Conservation (phyloP, 345 rosid genomes). For the Salix brachista region DNA sequence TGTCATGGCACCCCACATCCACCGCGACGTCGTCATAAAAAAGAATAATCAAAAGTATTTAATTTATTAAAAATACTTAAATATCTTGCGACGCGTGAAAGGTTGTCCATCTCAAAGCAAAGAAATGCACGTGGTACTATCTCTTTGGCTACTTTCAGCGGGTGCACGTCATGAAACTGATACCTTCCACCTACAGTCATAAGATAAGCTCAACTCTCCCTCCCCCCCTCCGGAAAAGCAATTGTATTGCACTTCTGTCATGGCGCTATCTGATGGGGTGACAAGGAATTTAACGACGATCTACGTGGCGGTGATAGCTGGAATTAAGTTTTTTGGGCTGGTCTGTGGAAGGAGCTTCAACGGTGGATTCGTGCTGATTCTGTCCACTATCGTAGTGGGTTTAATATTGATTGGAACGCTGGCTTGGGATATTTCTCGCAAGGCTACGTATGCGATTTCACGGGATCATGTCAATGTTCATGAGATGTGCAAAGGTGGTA, state of each 20-base stretch:
- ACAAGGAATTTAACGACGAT: conserved; percentile 75
- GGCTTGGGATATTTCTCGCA: conserved; percentile 84
- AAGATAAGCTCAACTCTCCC: conserved; percentile 18
- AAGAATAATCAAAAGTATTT: neutral
- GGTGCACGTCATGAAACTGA: neutral
- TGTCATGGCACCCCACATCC: neutral
- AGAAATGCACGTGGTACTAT: conserved; percentile 6
- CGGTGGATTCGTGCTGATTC: conserved; percentile 61
- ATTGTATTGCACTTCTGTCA: neutral
- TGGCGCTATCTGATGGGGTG: conserved; percentile 86
- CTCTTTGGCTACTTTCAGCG: conserved; percentile 14
- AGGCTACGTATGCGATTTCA: conserved; percentile 63
- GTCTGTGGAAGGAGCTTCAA: conserved; percentile 58
- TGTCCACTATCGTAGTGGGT: conserved; percentile 62
- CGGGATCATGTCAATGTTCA: conserved; percentile 45
- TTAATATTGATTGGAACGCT: conserved; percentile 62
- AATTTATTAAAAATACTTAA: neutral
- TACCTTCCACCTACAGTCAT: conserved; percentile 7
- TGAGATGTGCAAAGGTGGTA: conserved; percentile 84
- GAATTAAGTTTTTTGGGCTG: conserved; percentile 59
- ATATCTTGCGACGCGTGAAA: neutral
- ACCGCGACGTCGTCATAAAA: conserved; percentile 9
- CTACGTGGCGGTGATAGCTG: conserved; percentile 75
- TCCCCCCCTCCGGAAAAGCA: neutral
- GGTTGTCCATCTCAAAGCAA: neutral